Percentiles rank a stretch among this genome's conserved stretches.
phyloP scores from a whole-genome alignment of 768 basidiomycete species.

The Russula foetens region DNA sequence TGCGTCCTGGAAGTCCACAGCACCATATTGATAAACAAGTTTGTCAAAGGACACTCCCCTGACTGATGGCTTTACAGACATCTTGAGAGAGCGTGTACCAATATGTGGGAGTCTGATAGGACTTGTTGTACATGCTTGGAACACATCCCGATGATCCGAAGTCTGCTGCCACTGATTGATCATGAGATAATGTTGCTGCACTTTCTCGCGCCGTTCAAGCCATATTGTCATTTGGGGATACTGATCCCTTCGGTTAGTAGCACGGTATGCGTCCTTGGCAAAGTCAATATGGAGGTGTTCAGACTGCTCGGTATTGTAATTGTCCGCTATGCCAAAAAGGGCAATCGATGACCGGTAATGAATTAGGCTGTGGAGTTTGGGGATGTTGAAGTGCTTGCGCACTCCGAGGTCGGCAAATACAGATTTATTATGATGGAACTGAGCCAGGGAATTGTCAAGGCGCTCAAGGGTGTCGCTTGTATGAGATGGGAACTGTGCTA shows the following conservation, averaged over 20 bases:
- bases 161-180: background rate
- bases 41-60: too few species aligned
- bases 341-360: conserved; percentile 27
- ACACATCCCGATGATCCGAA: too few species aligned
- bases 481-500: too few species aligned
- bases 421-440: conserved; percentile 23
- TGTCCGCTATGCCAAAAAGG: conserved; percentile 45
- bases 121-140: too few species aligned
- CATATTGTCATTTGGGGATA: background rate
- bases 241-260: too few species aligned
- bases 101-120: too few species aligned
- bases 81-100: too few species aligned
- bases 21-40: too few species aligned
- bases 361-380: conserved; percentile 21
- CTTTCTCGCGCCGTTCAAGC: background rate
- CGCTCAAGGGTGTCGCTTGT: too few species aligned
- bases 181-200: background rate
- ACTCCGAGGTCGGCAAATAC: conserved; percentile 23
- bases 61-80: too few species aligned
- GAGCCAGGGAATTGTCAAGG: conserved; percentile 11
- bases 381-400: conserved; percentile 20
- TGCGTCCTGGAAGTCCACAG: too few species aligned
- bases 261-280: too few species aligned
- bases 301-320: background rate
- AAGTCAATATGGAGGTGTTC: background rate